phyloP scores from a whole-genome alignment of 768 basidiomycete species.

The Rickenella mellea region DNA sequence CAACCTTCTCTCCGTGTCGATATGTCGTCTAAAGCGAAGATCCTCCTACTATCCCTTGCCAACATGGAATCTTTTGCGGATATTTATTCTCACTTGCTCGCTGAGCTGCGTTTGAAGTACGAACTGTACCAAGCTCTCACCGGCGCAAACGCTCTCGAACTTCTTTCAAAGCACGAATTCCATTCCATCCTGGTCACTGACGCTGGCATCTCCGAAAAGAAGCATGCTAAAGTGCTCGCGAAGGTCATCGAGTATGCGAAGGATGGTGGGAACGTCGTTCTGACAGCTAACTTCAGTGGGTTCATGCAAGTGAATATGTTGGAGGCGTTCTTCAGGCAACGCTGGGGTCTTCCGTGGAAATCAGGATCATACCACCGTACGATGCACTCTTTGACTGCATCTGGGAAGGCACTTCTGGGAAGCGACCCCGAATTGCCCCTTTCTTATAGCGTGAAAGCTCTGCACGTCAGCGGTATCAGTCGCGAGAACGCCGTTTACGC shows the following conservation, averaged over 20 bases:
- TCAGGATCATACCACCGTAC: constrained; percentile 30
- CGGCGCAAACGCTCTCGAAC: constrained; percentile 12
- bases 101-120: constrained; percentile 16
- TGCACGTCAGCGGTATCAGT: constrained; percentile 23
- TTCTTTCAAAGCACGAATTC: constrained; percentile 18
- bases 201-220: constrained; percentile 19
- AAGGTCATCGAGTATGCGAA: constrained; percentile 28
- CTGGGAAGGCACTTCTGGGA: too few species aligned
- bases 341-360: constrained; percentile 30
- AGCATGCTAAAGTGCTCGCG: constrained; percentile 14
- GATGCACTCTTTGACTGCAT: constrained; percentile 25
- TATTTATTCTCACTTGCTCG: constrained; percentile 18
- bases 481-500: constrained; percentile 24
- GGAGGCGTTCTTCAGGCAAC: constrained; percentile 9
- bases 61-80: constrained; percentile 12
- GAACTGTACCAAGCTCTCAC: constrained; percentile 13
- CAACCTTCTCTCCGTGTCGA: too few species aligned
- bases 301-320: too few species aligned
- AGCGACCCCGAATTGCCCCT: too few species aligned
- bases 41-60: constrained; percentile 25
- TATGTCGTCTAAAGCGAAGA: too few species aligned
- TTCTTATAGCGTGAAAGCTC: constrained; percentile 36
- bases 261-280: constrained; percentile 27
- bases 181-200: constrained; percentile 28
- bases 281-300: constrained; percentile 25